A percentile compares a stretch with the other conserved stretches of the same genome.
These are phyloP conservation scores for Juncus effusus DNA, from an alignment of 176 grass and related monocot species.

Conservation along the genomic window DNA sequence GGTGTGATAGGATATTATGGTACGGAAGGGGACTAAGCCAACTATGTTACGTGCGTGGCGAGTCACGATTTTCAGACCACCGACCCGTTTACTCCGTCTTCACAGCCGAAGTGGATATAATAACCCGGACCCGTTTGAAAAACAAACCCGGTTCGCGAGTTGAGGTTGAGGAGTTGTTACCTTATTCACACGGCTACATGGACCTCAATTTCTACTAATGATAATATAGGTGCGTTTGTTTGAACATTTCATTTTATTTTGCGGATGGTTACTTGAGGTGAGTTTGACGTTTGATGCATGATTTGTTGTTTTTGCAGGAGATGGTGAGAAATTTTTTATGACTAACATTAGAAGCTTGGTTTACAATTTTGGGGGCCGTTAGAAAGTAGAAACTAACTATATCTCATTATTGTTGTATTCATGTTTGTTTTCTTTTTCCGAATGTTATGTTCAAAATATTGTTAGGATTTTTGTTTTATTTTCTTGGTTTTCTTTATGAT, in stretches of 20 bases:
- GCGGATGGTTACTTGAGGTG: no score
- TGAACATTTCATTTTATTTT: no score
- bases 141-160: conserved; percentile 53
- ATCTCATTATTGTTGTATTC: conserved; percentile 28
- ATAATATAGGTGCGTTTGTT: not conserved
- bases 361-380: conserved; percentile 18
- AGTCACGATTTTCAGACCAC: conserved; percentile 90
- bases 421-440: conserved; percentile 9
- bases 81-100: conserved; percentile 87
- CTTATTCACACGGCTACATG: conserved; percentile 61
- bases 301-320: no score
- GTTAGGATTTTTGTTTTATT: not conserved
- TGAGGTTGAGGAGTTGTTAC: conserved; percentile 64
- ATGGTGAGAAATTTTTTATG: not conserved
- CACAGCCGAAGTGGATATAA: conserved; percentile 70
- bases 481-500: conserved; percentile 9
- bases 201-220: conserved; percentile 76
- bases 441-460: conserved; percentile 1
- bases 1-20: conserved; percentile 96
- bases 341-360: conserved; percentile 16
- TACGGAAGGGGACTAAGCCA: conserved; percentile 72
- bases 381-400: conserved; percentile 21
- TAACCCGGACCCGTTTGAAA: conserved; percentile 48
- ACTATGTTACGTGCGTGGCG: conserved; percentile 75
- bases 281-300: no score